Evolutionary conservation across 345 rosid genomes (phyloP).

Genomic region (Fremontodendron californicum): DNA sequence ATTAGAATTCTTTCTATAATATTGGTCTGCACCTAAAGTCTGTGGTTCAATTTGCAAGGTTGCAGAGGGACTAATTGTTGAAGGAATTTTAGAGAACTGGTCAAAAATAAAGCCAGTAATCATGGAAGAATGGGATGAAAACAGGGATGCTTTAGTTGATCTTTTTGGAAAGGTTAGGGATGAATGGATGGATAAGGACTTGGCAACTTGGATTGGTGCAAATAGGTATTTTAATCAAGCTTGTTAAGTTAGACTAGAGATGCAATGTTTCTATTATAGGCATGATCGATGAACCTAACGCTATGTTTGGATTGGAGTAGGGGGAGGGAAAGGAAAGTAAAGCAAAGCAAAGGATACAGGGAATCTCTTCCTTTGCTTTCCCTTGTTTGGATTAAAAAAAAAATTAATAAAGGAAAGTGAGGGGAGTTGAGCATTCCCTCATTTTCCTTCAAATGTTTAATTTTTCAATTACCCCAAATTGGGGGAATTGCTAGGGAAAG

Average conservation of each 20-base stretch:
- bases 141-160: slow-evolving; percentile 56
- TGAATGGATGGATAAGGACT: slow-evolving; percentile 76
- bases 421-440: too few species aligned
- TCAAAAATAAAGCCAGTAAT: slow-evolving; percentile 69
- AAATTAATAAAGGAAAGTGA: too few species aligned
- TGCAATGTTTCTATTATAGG: background rate
- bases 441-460: too few species aligned
- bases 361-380: too few species aligned
- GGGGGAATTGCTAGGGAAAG: too few species aligned
- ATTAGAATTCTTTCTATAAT: background rate
- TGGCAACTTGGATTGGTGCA: slow-evolving; percentile 87
- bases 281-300: background rate
- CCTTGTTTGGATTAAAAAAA: too few species aligned
- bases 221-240: slow-evolving; percentile 50
- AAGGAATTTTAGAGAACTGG: slow-evolving; percentile 72
- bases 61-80: slow-evolving; percentile 66
- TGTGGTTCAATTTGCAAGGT: slow-evolving; percentile 45
- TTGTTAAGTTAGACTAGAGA: background rate
- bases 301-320: too few species aligned
- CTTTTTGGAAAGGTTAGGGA: slow-evolving; percentile 89
- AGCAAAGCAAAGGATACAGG: too few species aligned
- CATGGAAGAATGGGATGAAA: slow-evolving; percentile 80
- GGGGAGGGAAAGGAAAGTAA: too few species aligned
- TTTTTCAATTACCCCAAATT: too few species aligned
- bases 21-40: slow-evolving; percentile 16